Base-by-base conservation (phyloP, 2,329 filamentous ascomycete genomes). In the Tolypocladium guangdongense region DNA sequence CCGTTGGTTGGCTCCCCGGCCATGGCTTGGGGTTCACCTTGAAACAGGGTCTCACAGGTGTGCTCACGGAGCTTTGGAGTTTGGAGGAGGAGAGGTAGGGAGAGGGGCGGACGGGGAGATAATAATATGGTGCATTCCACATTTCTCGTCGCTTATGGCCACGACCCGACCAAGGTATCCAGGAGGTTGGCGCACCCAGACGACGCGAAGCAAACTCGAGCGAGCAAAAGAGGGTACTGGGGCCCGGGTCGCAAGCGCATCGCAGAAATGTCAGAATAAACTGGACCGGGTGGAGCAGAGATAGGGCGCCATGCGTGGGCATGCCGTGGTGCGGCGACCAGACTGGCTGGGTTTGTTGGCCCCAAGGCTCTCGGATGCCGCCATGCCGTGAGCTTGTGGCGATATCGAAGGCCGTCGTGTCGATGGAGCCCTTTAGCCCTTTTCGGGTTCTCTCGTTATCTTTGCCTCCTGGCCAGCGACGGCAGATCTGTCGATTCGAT, bases 1-100 rank as follows among this genome's bases (percentile, higher is more conserved):
- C 63, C 64, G 54, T 60, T 64, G 48, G 57, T 64, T 46, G 57
- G 48, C 52, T 62, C 59, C 22, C 54, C 52, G 51, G 59, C 57
- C 58, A 61, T 60, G 55, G 54, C 53, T 56, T 54, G 53, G 54
- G 55, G 56, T 55, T 51, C 51, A 51, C 41, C 50, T 58, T 62
- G 58, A 63, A 59, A 63, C 56, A 52, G 38, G 11, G 60, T 62
- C 59, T 60, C 61, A 59, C 35, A 55, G 53, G 30, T 30, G 51
- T 45, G 30, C n/a, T 49, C 46, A 16, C 36, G 20, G 43, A 20
- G 43, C 43, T 35, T 16, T 32, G 27, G 16, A 18, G 18, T 5
- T n/a, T 11, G 16, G 43, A 39, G 46, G 18, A 32, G 51, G 20
- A 14, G 41, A 22, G 46, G 32, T 33, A 30, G 49, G 45, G 50